Percentiles rank a stretch among this genome's conserved stretches.
phyloP scores from a whole-genome alignment of 108 stramenopile genomes.

The Schizochytrium sp. region DNA sequence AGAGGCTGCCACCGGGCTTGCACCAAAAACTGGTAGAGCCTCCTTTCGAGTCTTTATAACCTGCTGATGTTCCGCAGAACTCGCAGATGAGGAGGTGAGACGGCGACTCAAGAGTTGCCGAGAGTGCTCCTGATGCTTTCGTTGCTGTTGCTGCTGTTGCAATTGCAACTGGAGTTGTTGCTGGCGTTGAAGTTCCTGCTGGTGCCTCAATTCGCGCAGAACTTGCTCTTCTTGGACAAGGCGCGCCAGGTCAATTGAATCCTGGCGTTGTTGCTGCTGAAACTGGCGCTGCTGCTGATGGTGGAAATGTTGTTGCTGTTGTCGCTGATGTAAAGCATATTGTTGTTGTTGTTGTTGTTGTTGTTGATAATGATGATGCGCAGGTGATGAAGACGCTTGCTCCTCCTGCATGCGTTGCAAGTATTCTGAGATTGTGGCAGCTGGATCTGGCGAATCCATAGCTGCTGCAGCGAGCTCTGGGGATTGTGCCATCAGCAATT shows the following conservation, averaged over 20 bases:
- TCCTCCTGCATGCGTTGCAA: conserved; percentile 3
- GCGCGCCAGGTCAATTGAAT: too few relatives aligned
- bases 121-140: neutral
- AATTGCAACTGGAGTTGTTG: neutral
- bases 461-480: neutral
- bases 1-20: neutral
- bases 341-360: too few relatives aligned
- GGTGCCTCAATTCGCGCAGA: too few relatives aligned
- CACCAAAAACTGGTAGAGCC: neutral
- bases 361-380: too few relatives aligned
- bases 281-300: too few relatives aligned
- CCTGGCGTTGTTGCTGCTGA: too few relatives aligned
- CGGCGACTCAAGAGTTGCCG: neutral
- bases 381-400: neutral
- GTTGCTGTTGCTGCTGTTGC: conserved; percentile 4
- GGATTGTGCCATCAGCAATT: neutral
- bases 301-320: too few relatives aligned
- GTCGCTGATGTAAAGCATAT: too few relatives aligned
- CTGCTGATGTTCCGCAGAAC: neutral
- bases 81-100: neutral
- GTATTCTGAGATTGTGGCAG: conserved; percentile 1
- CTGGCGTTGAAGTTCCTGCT: too few relatives aligned
- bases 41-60: neutral
- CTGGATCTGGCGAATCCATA: neutral
- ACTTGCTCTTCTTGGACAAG: too few relatives aligned